These are phyloP conservation scores for maize (Zea mays) DNA, from an alignment of 176 grass and related monocot genomes.

Conservation along the genomic window DNA sequence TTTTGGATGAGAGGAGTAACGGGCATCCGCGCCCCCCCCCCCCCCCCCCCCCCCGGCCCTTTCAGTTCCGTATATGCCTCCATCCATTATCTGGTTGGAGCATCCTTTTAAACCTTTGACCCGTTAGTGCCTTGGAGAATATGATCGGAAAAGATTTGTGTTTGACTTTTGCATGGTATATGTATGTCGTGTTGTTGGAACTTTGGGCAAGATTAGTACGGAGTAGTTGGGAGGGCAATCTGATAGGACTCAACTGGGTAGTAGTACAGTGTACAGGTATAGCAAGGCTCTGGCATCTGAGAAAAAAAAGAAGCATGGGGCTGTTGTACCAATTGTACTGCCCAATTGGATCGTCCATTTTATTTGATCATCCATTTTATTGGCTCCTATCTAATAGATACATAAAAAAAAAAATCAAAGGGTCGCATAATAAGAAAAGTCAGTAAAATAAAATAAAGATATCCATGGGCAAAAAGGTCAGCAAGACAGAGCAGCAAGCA, in stretches of 20 bases:
- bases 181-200: slow-evolving; percentile 32
- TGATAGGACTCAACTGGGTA: slow-evolving; percentile 16
- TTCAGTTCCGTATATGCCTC: background rate
- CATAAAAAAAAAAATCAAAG: background rate
- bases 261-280: background rate
- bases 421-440: background rate
- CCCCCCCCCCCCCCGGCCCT: background rate
- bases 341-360: background rate
- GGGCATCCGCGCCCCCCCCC: background rate
- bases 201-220: slow-evolving; percentile 17
- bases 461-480: slow-evolving; percentile 7
- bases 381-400: background rate
- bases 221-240: slow-evolving; percentile 3
- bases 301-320: background rate
- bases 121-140: slow-evolving; percentile 22
- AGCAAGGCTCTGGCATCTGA: background rate
- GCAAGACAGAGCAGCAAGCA: slow-evolving; percentile 12
- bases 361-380: background rate
- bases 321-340: slow-evolving; percentile 24
- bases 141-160: slow-evolving; percentile 29
- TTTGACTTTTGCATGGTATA: slow-evolving; percentile 26
- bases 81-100: slow-evolving; percentile 22
- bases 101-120: slow-evolving; percentile 28
- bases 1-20: background rate
- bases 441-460: background rate